Evolutionary conservation across 2,329 filamentous ascomycete species (phyloP), one percentile per base, ranked within the genome.

Genomic region (Orbilia oligospora): DNA sequence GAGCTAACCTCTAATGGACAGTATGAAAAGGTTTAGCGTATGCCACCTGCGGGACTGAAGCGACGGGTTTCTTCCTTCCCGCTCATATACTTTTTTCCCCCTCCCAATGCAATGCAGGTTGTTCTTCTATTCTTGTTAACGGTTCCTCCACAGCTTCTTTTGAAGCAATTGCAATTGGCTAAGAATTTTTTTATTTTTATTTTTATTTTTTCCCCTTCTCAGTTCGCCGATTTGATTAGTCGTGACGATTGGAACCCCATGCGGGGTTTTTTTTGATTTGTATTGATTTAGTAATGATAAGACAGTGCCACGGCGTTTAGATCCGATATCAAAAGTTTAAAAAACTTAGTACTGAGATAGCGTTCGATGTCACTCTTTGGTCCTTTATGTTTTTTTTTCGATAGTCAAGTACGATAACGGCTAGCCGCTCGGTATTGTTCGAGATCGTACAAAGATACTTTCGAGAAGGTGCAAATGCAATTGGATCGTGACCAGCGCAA

Each of bases 401-500:
- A n/a, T 38, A 55, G n/a, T 20, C 14, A 18, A 14, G 33, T 24
- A 44, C 36, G 56, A 61, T 46, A 44, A 33, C 49, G 49, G 65
- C 41, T 61, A 61, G 41, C 53, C 38, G 51, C 51, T 61, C n/a
- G 38, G 30, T 64, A 70, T 70, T 27, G 27, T 46, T 36, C 44
- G 24, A 27, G 48, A 68, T 55, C 51, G 49, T 46, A 44, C 30
- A 55, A 27, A 5, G 33, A 18, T 2, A 12, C 9, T 38, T 67
- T 53, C 55, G 10, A 67, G 64, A 27, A 73, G 63, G 30, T 38
- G 38, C n/a, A 14, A 55, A 30, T 30, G 27, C 27, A 30, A 9
- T 67, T 67, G 36, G n/a, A 30, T 38, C 65, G 53, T 55, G 68
- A 71, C 56, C 56, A 56, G 30, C 67, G 61, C 22, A 24, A 66